A percentile compares a stretch with the other conserved stretches of the same genome.
Evolutionary conservation across 1,284 basidiomycete species (phyloP).

Genomic region (Austroboletus niveus): DNA sequence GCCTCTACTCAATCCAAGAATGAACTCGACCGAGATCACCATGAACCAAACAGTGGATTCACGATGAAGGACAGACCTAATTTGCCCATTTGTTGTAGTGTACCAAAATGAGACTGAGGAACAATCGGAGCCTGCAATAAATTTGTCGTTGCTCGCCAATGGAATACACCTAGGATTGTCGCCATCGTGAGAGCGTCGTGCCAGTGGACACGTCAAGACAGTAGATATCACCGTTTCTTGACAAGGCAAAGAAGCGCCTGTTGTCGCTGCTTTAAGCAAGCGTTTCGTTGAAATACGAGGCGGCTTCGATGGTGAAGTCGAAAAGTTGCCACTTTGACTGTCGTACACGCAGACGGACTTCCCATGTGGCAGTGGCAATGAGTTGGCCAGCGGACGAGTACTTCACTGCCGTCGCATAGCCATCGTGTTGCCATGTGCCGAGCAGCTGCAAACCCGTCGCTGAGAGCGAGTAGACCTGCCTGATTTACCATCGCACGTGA

Average conservation of each 20-base stretch:
- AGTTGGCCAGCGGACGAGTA: not conserved
- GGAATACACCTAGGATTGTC: not conserved
- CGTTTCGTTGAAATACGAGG: not conserved
- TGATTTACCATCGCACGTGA: too few relatives aligned
- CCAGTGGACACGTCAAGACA: not conserved
- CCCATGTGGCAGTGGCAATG: not conserved
- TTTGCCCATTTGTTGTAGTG: not conserved
- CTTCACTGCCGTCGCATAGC: not conserved
- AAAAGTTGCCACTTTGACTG: not conserved
- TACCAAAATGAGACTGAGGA: not conserved
- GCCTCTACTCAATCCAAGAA: constrained; percentile 1
- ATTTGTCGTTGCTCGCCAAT: not conserved
- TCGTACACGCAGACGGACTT: not conserved
- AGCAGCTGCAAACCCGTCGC: not conserved
- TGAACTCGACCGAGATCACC: constrained; percentile 3
- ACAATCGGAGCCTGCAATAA: not conserved
- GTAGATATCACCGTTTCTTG: not conserved
- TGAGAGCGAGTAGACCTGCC: not conserved
- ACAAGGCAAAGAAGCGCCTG: not conserved
- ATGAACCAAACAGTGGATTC: not conserved
- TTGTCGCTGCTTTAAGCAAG: not conserved
- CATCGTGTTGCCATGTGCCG: not conserved
- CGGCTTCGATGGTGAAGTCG: not conserved
- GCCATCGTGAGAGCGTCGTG: not conserved
- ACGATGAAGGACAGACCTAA: not conserved